Percentiles rank a stretch among this genome's conserved stretches.
Conservation (phyloP, 805 yeast genomes). For the Komagataella pseudopastoris region DNA sequence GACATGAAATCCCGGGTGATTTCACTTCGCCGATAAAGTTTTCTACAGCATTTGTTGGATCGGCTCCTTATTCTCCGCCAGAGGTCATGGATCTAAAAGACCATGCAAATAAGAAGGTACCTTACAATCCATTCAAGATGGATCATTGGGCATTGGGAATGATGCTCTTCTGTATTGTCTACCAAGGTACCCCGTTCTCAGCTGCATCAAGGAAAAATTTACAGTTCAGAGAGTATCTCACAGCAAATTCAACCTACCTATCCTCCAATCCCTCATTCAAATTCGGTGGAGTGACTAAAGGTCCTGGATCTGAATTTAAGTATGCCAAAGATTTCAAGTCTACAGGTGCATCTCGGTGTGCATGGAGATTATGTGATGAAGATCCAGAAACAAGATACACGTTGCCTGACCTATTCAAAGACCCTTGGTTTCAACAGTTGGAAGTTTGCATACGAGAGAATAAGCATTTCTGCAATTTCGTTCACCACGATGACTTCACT, state of each 20-base stretch:
- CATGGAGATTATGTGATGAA: conserved; percentile 71
- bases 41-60: conserved; percentile 51
- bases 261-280: conserved; percentile 26
- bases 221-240: conserved; percentile 43
- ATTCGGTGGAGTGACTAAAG: conserved; percentile 27
- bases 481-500: conserved; percentile 4
- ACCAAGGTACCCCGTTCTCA: conserved; percentile 48
- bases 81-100: conserved; percentile 50
- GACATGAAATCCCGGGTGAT: conserved; percentile 45
- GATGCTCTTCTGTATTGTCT: conserved; percentile 47
- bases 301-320: conserved; percentile 65
- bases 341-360: conserved; percentile 54
- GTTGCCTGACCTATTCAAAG: conserved; percentile 42
- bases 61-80: conserved; percentile 78
- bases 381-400: conserved; percentile 40
- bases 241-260: conserved; percentile 22
- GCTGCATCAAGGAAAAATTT: conserved; percentile 33
- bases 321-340: conserved; percentile 53
- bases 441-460: conserved; percentile 52
- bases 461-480: conserved; percentile 13
- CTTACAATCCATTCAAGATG: conserved; percentile 51
- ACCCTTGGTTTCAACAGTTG: conserved; percentile 51
- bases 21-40: conserved; percentile 25
- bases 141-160: conserved; percentile 73
- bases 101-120: conserved; percentile 18